phyloP scores from a whole-genome alignment of 2,329 filamentous ascomycete species.

The Microdochium bolleyi region DNA sequence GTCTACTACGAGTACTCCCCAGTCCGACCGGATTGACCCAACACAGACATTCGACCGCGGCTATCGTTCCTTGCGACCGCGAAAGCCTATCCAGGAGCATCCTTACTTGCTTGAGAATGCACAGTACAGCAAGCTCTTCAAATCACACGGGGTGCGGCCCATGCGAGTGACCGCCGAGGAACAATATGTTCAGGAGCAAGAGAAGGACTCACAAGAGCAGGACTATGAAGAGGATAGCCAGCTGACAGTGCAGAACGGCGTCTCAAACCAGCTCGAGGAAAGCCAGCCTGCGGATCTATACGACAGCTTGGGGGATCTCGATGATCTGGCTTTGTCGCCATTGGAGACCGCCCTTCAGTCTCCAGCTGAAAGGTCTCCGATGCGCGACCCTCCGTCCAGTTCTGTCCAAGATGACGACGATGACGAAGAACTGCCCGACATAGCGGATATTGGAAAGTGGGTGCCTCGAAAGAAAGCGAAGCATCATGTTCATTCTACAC shows the following conservation, averaged over 20 bases:
- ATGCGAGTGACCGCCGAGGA: slow-evolving; percentile 30
- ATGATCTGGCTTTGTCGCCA: slow-evolving; percentile 8
- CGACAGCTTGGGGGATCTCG: slow-evolving; percentile 1
- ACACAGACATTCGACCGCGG: slow-evolving; percentile 22
- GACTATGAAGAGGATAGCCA: slow-evolving; percentile 47
- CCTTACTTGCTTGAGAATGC: slow-evolving; percentile 50
- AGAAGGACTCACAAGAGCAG: slow-evolving; percentile 36
- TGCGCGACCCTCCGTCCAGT: background rate
- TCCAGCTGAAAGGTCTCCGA: background rate
- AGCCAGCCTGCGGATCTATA: slow-evolving; percentile 18
- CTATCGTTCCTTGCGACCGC: slow-evolving; percentile 44
- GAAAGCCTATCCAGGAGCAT: slow-evolving; percentile 54
- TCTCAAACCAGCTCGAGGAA: slow-evolving; percentile 21
- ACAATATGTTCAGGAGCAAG: slow-evolving; percentile 21
- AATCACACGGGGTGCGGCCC: slow-evolving; percentile 46
- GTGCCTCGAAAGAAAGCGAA: slow-evolving; percentile 6
- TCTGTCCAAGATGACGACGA: slow-evolving; percentile 4
- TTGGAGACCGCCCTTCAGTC: slow-evolving; percentile 8
- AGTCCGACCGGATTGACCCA: slow-evolving; percentile 3
- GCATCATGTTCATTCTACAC: background rate
- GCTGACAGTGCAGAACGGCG: slow-evolving; percentile 19
- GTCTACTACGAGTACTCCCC: slow-evolving; percentile 1
- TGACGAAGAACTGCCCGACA: slow-evolving; percentile 21
- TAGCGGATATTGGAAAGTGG: slow-evolving; percentile 19
- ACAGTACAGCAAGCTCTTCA: slow-evolving; percentile 43